phyloP scores from a whole-genome alignment of 2,329 filamentous ascomycete genomes.

The Colletotrichum tropicicola region DNA sequence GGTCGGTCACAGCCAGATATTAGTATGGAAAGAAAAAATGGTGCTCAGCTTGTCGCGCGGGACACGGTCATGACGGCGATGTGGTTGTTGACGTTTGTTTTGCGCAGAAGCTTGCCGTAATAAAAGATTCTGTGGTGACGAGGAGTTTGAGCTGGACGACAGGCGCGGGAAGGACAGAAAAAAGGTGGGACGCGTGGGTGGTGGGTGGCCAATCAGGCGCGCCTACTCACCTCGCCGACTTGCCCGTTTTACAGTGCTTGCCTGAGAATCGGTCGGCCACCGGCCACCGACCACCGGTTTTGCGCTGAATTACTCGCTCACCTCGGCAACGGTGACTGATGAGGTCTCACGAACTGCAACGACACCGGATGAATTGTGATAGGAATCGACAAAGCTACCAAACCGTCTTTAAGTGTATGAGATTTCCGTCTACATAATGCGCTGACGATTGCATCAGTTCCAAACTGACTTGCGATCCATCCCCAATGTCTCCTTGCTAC shows the following conservation, averaged over 20 bases:
- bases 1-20: neutral
- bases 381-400: neutral
- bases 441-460: slow-evolving; percentile 10
- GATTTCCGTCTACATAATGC: slow-evolving; percentile 23
- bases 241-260: slow-evolving; percentile 22
- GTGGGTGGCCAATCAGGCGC: slow-evolving; percentile 19
- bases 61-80: slow-evolving; percentile 23
- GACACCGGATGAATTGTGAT: neutral
- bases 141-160: slow-evolving; percentile 26
- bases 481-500: slow-evolving; percentile 15
- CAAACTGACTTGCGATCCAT: slow-evolving; percentile 20
- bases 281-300: neutral
- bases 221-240: neutral
- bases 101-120: slow-evolving; percentile 14
- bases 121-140: slow-evolving; percentile 29
- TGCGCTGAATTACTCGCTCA: slow-evolving; percentile 15
- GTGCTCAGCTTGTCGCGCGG: slow-evolving; percentile 15
- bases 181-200: slow-evolving; percentile 26
- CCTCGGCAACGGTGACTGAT: neutral
- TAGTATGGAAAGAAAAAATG: neutral
- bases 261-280: neutral
- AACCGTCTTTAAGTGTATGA: slow-evolving; percentile 18
- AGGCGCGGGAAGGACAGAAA: slow-evolving; percentile 31
- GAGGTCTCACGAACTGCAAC: neutral
- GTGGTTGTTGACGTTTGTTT: slow-evolving; percentile 14